Percentiles rank a stretch among this genome's conserved stretches.
These are phyloP conservation scores for Mariannaea elegans DNA, from an alignment of 2,329 filamentous ascomycete genomes.

Conservation along the genomic window DNA sequence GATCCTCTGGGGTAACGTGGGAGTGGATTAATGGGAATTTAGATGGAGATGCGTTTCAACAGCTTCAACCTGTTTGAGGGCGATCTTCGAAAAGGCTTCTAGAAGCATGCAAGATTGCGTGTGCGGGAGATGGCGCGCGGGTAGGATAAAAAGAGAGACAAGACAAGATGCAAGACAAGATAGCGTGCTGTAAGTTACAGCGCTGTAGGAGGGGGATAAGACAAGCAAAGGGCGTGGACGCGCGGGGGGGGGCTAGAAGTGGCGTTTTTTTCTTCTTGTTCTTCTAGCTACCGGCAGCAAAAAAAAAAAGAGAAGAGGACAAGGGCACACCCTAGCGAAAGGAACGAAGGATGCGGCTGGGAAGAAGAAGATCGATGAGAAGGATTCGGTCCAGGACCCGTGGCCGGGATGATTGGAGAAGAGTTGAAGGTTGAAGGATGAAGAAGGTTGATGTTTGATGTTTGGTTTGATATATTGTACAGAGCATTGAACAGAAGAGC, in stretches of 20 bases:
- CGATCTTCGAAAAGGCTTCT: background rate
- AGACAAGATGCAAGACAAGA: background rate
- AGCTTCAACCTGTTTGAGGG: background rate
- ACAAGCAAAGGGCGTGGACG: too few relatives aligned
- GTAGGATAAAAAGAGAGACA: background rate
- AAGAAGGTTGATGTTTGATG: background rate
- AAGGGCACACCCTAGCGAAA: too few relatives aligned
- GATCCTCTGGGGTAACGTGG: constrained; percentile 1
- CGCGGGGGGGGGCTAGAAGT: too few relatives aligned
- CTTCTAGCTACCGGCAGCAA: too few relatives aligned
- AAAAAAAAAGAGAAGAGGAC: too few relatives aligned
- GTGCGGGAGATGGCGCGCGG: background rate
- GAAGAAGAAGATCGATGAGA: background rate
- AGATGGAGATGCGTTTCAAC: background rate
- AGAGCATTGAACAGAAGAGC: too few relatives aligned
- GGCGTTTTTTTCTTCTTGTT: too few relatives aligned
- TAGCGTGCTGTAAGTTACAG: too few relatives aligned
- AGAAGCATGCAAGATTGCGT: background rate
- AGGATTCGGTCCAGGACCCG: background rate
- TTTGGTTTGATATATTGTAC: too few relatives aligned
- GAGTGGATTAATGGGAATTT: background rate
- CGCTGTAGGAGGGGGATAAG: too few relatives aligned
- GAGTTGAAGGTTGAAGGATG: background rate
- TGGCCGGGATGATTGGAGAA: background rate
- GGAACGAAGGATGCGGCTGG: background rate